Evolutionary conservation across 495 filamentous ascomycete species (phyloP).

Genomic region (Hyaloscypha hepaticicola): DNA sequence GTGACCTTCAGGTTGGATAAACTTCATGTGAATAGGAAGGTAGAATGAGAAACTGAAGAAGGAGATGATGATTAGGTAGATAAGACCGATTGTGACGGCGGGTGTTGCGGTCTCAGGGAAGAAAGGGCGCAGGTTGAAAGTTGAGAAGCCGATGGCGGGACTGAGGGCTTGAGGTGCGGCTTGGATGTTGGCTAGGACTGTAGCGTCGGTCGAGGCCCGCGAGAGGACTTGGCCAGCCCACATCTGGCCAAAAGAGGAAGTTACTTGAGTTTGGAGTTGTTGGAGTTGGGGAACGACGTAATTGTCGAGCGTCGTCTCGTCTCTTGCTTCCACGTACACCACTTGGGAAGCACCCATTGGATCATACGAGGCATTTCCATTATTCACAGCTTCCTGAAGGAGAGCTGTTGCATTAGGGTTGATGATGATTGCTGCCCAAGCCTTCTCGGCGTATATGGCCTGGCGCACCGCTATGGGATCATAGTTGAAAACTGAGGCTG

Average conservation of each 20-base stretch:
- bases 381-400: conserved; percentile 54
- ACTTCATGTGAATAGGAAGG: conserved; percentile 63
- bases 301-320: conserved; percentile 50
- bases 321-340: conserved; percentile 57
- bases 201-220: conserved; percentile 36
- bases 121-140: conserved; percentile 63
- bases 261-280: conserved; percentile 44
- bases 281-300: conserved; percentile 56
- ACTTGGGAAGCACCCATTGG: conserved; percentile 61
- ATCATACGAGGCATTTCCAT: conserved; percentile 61
- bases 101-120: conserved; percentile 54
- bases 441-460: conserved; percentile 59
- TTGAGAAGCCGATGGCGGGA: conserved; percentile 62
- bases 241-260: conserved; percentile 49
- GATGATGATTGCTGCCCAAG: conserved; percentile 64
- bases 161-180: conserved; percentile 57
- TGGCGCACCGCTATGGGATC: conserved; percentile 60
- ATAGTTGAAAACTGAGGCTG: conserved; percentile 53
- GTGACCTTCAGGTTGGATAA: conserved; percentile 47
- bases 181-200: conserved; percentile 42
- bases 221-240: conserved; percentile 50
- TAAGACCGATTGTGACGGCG: conserved; percentile 63
- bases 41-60: conserved; percentile 74
- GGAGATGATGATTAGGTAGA: conserved; percentile 71
- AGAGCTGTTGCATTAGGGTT: conserved; percentile 64